Conservation (phyloP, 805 yeast species). For the Sugiyamaella smithiae region DNA sequence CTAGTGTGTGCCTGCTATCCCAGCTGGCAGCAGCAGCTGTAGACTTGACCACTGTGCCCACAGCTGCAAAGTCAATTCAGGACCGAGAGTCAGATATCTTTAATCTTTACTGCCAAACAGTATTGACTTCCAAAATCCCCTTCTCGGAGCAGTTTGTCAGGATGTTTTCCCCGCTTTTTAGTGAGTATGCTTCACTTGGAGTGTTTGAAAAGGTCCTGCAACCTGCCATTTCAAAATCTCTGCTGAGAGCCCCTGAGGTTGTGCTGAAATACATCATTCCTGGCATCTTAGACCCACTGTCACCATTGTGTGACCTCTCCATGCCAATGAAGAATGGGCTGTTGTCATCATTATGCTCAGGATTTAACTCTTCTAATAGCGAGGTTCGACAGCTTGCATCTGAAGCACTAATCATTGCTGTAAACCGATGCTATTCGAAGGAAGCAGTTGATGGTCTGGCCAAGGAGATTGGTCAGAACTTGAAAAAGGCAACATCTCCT, state of each 20-base stretch:
- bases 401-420: slow-evolving; percentile 33
- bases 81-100: slow-evolving; percentile 20
- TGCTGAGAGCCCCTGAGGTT: slow-evolving; percentile 74
- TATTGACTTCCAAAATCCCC: slow-evolving; percentile 32
- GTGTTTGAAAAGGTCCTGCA: slow-evolving; percentile 42
- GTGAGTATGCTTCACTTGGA: slow-evolving; percentile 41
- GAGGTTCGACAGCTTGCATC: slow-evolving; percentile 52
- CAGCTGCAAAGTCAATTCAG: slow-evolving; percentile 17
- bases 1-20: slow-evolving; percentile 31
- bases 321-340: slow-evolving; percentile 44
- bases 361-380: slow-evolving; percentile 70
- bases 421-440: slow-evolving; percentile 31
- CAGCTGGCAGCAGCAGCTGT: slow-evolving; percentile 34
- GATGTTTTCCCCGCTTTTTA: slow-evolving; percentile 45
- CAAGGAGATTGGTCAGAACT: slow-evolving; percentile 53
- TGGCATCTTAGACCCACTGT: slow-evolving; percentile 41
- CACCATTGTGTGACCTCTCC: slow-evolving; percentile 43
- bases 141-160: slow-evolving; percentile 21
- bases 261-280: slow-evolving; percentile 57
- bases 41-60: slow-evolving; percentile 24
- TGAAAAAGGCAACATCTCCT: slow-evolving; percentile 58
- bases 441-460: slow-evolving; percentile 38
- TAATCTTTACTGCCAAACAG: slow-evolving; percentile 28
- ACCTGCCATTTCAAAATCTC: slow-evolving; percentile 69
- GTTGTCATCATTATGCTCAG: slow-evolving; percentile 48